Percentiles rank a stretch among this genome's conserved stretches.
Evolutionary conservation across 2,329 filamentous ascomycete species (phyloP).

Genomic region (Mycosphaerella sp.): DNA sequence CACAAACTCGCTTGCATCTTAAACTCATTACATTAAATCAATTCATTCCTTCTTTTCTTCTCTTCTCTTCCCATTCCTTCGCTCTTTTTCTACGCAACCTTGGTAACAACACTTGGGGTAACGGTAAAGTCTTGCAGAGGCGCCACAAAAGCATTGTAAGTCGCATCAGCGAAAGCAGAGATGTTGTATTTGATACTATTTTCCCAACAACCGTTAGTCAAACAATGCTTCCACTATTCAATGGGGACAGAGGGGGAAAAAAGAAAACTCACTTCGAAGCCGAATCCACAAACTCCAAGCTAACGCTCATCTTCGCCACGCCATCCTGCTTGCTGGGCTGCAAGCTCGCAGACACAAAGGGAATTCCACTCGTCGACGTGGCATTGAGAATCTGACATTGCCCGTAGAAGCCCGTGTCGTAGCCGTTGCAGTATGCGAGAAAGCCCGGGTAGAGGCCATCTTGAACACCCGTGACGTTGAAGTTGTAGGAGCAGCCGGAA

Average conservation of each 20-base stretch:
- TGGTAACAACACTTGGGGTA: background rate
- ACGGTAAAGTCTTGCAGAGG: slow-evolving; percentile 10
- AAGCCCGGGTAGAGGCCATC: slow-evolving; percentile 7
- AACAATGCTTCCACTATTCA: background rate
- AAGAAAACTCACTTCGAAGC: slow-evolving; percentile 4
- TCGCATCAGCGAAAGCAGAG: slow-evolving; percentile 7
- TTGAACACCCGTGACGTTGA: slow-evolving; percentile 11
- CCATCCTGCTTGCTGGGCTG: background rate
- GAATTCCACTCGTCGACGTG: slow-evolving; percentile 2
- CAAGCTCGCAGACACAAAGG: slow-evolving; percentile 7
- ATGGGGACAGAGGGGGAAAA: too few species aligned
- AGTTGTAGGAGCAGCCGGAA: slow-evolving; percentile 12
- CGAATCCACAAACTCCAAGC: slow-evolving; percentile 10
- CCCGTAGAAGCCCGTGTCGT: slow-evolving; percentile 13
- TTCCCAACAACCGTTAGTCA: background rate
- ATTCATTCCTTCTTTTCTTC: too few species aligned
- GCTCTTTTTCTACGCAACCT: background rate
- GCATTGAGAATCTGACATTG: slow-evolving; percentile 9
- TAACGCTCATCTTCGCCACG: slow-evolving; percentile 9
- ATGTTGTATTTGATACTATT: slow-evolving; percentile 10
- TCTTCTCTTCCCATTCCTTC: background rate
- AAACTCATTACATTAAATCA: too few species aligned
- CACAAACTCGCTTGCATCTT: background rate
- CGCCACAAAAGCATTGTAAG: slow-evolving; percentile 12
- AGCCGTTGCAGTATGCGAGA: slow-evolving; percentile 11